Evolutionary conservation across 2,329 filamentous ascomycete species (phyloP), one percentile per base, ranked within the genome.

Genomic region (Beauveria australis): DNA sequence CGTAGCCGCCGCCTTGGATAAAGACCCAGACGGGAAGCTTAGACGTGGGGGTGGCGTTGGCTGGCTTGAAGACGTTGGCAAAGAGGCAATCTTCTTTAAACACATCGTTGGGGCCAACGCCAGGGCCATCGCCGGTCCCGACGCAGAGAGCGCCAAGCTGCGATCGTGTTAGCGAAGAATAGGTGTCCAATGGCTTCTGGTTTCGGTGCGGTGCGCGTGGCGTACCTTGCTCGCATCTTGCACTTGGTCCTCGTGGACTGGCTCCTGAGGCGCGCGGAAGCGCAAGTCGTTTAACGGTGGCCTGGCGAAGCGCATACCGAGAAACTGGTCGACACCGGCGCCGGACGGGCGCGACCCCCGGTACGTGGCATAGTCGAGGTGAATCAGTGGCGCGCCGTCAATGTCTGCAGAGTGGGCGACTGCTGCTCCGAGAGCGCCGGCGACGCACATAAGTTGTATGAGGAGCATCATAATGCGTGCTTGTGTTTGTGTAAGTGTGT

Each of bases 251-350:
- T 69, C 67, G 3, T 62, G 69, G 2, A 68, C 69, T 3, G 81
- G 81, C 40, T 76, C 71, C 18, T 73, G 69, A 0, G 82, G 81
- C 19, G 79, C 77, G 28, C 77, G 72, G 73, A 79, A 85, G 58
- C 82, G 75, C 40, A 82, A 70, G 44, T 80, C 71, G 2, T 75
- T 78, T 0, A 78, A 60, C 5, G 82, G 81, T n/a, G 81, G 72
- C 16, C 75, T 73, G 12, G 82, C 82, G 67, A 78, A 85, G 48
- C 80, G 78, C 68, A 80, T 71, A 14, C 79, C 79, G 3, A 79
- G 70, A 66, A 76, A 82, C 65, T 78, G 71, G 54, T 73, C 73
- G 33, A 81, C 72, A n/a, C 72, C 73, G 30, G 68, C 73, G n/a
- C 49, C 40, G 26, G 67, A 63, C 4, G 78, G 69, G 3, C 68